Base-by-base conservation (phyloP, 176 grass and related monocot species). In the Puccinellia tenuiflora region DNA sequence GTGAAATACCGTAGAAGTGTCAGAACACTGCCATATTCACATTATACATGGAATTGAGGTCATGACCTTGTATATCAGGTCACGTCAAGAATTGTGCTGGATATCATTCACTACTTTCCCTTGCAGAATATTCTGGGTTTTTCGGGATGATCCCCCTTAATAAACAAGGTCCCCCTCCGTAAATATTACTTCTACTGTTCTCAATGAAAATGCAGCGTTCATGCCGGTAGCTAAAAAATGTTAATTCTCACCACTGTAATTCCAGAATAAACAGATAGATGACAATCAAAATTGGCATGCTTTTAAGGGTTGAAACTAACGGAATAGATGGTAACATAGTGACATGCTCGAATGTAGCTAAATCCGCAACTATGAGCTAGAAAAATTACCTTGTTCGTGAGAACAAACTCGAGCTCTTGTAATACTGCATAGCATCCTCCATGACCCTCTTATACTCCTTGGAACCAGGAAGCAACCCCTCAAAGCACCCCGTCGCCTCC, bases 391-490 rank as follows among this genome's bases (percentile, higher is more conserved):
- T 99, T 33, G 89, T 86, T 75, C 91, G 83, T 6, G 83, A 72
- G 79, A 83, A 95, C 55, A 93, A 76, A 78, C 75, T 92, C 1
- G 87, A 93, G 81, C 75, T 99, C 80, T 89, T 96, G 86, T 99
- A 99, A 80, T 99, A 94, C 35, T 89, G 83, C 70, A 90, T 65
- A 24, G 96, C 87, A 77, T 88, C 53, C 50, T 99, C 93, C 74
- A 92, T 64, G 35, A 92, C 74, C 72, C 87, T 91, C 65, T 94
- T 92, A 90, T 96, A 92, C 77, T 99, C 93, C 47, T 92, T 89
- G 18, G 93, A 99, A 35, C 96, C 96, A 42, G 90, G 92, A 86
- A 96, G 87, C 43, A 99, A 62, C 13, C 89, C 93, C 20, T 93
- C 33, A n/a, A 96, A 96, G 78, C 93, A 99, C 1, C 96, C 93